Percentiles rank a stretch among this genome's conserved stretches.
Conservation (phyloP, 106 monocot genomes). For the Gastrodia elata region DNA sequence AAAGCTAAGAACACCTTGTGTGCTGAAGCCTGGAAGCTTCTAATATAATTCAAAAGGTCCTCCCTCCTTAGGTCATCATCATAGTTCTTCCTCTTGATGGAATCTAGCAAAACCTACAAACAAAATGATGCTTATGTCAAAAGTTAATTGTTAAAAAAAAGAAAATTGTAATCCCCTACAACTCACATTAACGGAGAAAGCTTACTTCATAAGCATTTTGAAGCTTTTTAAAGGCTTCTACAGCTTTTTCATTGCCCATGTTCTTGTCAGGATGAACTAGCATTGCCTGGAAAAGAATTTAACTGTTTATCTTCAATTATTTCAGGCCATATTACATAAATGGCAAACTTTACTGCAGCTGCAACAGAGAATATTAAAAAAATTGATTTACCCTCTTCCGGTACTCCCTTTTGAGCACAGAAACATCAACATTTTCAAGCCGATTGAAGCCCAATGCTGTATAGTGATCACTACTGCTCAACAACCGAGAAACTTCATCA, state of each 20-base stretch:
- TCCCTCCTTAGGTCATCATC: constrained; percentile 91
- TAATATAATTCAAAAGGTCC: constrained; percentile 76
- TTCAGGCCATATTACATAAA: not conserved
- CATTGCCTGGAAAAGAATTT: constrained; percentile 57
- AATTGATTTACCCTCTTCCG: constrained; percentile 57
- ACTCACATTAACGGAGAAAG: not conserved
- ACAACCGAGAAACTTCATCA: constrained; percentile 75
- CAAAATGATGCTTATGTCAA: constrained; percentile 7
- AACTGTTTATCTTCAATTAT: not conserved
- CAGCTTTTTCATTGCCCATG: constrained; percentile 93
- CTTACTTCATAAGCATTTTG: constrained; percentile 98
- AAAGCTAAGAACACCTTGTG: constrained; percentile 38
- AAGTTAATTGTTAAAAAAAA: not conserved
- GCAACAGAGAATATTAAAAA: not conserved
- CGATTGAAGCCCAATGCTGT: constrained; percentile 76
- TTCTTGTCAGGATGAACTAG: constrained; percentile 96
- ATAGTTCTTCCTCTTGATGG: constrained; percentile 82
- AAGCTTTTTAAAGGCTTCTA: constrained; percentile 95
- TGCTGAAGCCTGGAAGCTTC: constrained; percentile 63
- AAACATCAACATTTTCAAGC: constrained; percentile 60
- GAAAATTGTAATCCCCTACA: not conserved
- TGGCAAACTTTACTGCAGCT: not conserved
- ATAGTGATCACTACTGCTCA: constrained; percentile 89
- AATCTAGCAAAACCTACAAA: constrained; percentile 83
- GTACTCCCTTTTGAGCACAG: constrained; percentile 79